These are phyloP conservation scores for Salix caprea DNA, from an alignment of 345 rosid genomes.

Conservation along the genomic window DNA sequence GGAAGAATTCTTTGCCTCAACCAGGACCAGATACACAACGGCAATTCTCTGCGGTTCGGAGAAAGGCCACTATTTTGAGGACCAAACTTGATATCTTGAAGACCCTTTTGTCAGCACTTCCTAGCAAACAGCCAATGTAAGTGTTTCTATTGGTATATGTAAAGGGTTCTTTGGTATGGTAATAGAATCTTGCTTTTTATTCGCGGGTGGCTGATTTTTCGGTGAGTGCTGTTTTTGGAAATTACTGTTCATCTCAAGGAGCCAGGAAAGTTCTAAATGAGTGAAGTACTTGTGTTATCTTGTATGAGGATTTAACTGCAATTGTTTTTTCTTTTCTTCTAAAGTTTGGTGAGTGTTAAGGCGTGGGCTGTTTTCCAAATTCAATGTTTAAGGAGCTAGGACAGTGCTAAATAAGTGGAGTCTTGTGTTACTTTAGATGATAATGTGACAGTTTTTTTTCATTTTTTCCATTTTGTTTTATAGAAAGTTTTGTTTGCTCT, in stretches of 20 bases:
- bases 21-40: slow-evolving; percentile 89
- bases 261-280: background rate
- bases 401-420: background rate
- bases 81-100: slow-evolving; percentile 77
- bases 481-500: background rate
- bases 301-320: background rate
- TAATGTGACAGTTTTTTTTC: background rate
- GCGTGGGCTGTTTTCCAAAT: background rate
- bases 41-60: slow-evolving; percentile 71
- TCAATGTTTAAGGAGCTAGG: background rate
- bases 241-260: background rate
- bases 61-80: slow-evolving; percentile 85
- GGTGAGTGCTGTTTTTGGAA: background rate
- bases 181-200: background rate
- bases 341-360: background rate
- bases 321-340: background rate
- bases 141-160: background rate
- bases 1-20: slow-evolving; percentile 43
- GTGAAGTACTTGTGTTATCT: background rate
- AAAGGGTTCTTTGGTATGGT: background rate
- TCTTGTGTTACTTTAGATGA: background rate
- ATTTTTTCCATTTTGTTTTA: background rate
- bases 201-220: background rate
- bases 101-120: slow-evolving; percentile 62
- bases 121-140: slow-evolving; percentile 69